These are phyloP conservation scores for Colletotrichum tropicicola DNA, from an alignment of 2,329 filamentous ascomycete genomes.

Conservation along the genomic window DNA sequence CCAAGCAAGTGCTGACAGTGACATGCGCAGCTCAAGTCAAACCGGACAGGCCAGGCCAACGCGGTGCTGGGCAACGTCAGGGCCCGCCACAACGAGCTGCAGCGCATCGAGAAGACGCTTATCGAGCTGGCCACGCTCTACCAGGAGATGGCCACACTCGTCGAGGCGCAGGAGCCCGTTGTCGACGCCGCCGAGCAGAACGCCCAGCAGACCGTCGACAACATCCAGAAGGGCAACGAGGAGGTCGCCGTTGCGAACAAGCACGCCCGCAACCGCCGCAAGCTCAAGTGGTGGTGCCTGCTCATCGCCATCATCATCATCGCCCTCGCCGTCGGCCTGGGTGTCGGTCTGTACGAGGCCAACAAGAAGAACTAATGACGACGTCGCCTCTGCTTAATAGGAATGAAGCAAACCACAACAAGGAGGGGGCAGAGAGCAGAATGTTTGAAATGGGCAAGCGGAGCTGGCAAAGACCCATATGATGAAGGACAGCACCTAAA, in stretches of 20 bases:
- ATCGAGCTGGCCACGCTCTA: constrained; percentile 76
- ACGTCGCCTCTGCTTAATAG: not conserved
- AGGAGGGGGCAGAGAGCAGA: not conserved
- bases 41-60: constrained; percentile 77
- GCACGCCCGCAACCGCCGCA: constrained; percentile 72
- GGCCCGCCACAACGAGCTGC: constrained; percentile 84
- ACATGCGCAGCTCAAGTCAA: constrained; percentile 70
- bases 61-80: constrained; percentile 81
- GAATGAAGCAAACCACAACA: not conserved
- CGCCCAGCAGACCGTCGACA: constrained; percentile 70
- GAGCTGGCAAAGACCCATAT: not conserved
- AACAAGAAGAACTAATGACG: constrained; percentile 8
- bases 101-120: constrained; percentile 81
- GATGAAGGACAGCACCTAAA: constrained; percentile 12
- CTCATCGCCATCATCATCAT: constrained; percentile 68
- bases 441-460: not conserved
- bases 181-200: constrained; percentile 71
- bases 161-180: constrained; percentile 75
- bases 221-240: constrained; percentile 74
- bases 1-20: not conserved
- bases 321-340: constrained; percentile 63
- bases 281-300: constrained; percentile 85
- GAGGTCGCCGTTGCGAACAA: constrained; percentile 75
- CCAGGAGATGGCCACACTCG: constrained; percentile 77
- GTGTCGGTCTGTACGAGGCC: constrained; percentile 41